Percentiles rank a stretch among this genome's conserved stretches.
phyloP scores from a whole-genome alignment of 106 monocot species.

The Vanilla planifolia region DNA sequence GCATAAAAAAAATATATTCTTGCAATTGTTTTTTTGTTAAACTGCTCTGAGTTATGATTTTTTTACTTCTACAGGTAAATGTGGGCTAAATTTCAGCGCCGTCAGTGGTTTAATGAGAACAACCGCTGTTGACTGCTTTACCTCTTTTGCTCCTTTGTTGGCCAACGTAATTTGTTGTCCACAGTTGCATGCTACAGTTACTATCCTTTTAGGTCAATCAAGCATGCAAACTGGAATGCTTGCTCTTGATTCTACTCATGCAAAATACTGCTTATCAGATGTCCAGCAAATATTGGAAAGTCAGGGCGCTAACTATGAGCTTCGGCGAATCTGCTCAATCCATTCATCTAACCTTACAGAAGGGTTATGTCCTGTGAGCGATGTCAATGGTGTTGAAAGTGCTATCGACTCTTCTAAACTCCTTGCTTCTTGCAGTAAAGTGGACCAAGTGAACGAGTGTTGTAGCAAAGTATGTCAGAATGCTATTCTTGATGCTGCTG shows the following conservation, averaged over 20 bases:
- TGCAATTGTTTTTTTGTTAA: background rate
- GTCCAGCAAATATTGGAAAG: constrained; percentile 71
- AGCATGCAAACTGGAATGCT: constrained; percentile 67
- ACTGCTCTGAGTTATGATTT: background rate
- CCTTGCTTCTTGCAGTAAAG: constrained; percentile 69
- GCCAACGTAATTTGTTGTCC: constrained; percentile 99
- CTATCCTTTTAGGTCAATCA: constrained; percentile 85
- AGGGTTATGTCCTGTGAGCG: constrained; percentile 66
- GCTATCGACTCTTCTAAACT: constrained; percentile 76
- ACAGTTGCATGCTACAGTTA: constrained; percentile 78
- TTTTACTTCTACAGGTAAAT: constrained; percentile 40
- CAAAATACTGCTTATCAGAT: constrained; percentile 91
- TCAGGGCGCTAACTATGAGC: constrained; percentile 61
- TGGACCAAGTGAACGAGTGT: constrained; percentile 93
- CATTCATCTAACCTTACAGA: constrained; percentile 53
- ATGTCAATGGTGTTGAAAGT: constrained; percentile 64
- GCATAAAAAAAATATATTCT: background rate
- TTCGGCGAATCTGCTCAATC: constrained; percentile 65
- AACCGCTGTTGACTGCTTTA: constrained; percentile 82
- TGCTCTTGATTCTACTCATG: constrained; percentile 61
- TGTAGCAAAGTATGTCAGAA: constrained; percentile 90
- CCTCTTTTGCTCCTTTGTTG: constrained; percentile 82
- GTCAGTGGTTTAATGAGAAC: constrained; percentile 55
- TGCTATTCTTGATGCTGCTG: constrained; percentile 76
- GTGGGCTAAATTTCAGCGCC: constrained; percentile 69